These are phyloP conservation scores for Saccharomyces hybrid DNA, from an alignment of 1,139 yeast genomes.

Conservation along the genomic window DNA sequence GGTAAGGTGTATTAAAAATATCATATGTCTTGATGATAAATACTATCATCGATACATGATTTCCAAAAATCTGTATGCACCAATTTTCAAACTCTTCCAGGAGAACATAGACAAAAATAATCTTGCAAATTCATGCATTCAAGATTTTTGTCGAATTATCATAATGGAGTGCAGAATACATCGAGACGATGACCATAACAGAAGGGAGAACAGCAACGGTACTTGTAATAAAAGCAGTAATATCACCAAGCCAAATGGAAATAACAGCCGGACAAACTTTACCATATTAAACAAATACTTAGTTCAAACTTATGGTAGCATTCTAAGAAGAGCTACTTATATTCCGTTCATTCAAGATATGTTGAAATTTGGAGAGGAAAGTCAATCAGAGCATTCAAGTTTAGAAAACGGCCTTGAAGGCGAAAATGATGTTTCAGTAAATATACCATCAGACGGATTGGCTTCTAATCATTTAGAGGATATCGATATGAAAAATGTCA, in stretches of 20 bases:
- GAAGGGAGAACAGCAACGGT: constrained; percentile 5
- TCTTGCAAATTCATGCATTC: constrained; percentile 66
- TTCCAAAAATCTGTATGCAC: constrained; percentile 45
- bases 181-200: constrained; percentile 20
- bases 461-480: constrained; percentile 7
- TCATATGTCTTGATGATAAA: constrained; percentile 55
- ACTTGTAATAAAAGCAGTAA: too few species aligned
- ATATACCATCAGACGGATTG: background rate
- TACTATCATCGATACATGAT: constrained; percentile 51
- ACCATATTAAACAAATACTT: constrained; percentile 45
- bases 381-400: background rate
- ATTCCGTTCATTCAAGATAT: constrained; percentile 29
- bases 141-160: constrained; percentile 59
- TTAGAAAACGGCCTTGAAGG: background rate
- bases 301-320: constrained; percentile 37
- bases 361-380: background rate
- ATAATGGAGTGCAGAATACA: constrained; percentile 26
- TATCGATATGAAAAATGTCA: background rate
- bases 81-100: constrained; percentile 45
- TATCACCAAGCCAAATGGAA: background rate
- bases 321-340: constrained; percentile 36
- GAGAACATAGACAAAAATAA: constrained; percentile 50
- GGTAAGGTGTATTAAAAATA: constrained; percentile 53
- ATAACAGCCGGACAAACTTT: constrained; percentile 35
- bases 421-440: constrained; percentile 18